phyloP scores from a whole-genome alignment of 2,329 filamentous ascomycete species.

The Aspergillus carbonarius region DNA sequence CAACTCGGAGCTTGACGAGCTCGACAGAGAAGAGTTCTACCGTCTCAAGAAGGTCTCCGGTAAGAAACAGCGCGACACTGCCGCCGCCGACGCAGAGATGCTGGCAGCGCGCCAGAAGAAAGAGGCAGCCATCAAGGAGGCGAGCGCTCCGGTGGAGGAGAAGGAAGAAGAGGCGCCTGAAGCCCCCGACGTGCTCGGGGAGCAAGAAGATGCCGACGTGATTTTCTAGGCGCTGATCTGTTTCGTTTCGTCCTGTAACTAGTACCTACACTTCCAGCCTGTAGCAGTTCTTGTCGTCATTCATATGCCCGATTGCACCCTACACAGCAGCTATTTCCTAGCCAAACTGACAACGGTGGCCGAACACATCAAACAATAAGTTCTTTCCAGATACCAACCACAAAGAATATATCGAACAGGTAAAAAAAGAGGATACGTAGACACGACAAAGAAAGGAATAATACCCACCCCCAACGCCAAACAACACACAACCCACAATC shows the following conservation, averaged over 20 bases:
- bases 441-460: conserved; percentile 10
- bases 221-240: conserved; percentile 64
- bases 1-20: conserved; percentile 95
- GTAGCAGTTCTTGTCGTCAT: conserved; percentile 14
- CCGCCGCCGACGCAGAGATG: conserved; percentile 70
- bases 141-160: conserved; percentile 41
- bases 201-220: conserved; percentile 77
- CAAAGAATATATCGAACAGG: conserved; percentile 1
- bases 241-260: conserved; percentile 17
- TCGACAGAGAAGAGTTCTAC: conserved; percentile 98
- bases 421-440: neutral
- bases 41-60: conserved; percentile 89
- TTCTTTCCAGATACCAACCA: neutral
- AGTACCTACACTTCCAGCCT: conserved; percentile 23
- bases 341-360: neutral
- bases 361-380: neutral
- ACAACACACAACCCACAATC: conserved; percentile 30
- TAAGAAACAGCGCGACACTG: conserved; percentile 78
- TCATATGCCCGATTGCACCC: conserved; percentile 6
- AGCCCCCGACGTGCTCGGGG: conserved; percentile 67
- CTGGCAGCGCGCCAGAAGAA: conserved; percentile 51
- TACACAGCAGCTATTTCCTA: neutral
- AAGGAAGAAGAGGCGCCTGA: conserved; percentile 35
- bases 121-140: conserved; percentile 54
- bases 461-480: conserved; percentile 32